phyloP scores from a whole-genome alignment of 2,329 filamentous ascomycete species.

The Fusarium sterilihyphosum region DNA sequence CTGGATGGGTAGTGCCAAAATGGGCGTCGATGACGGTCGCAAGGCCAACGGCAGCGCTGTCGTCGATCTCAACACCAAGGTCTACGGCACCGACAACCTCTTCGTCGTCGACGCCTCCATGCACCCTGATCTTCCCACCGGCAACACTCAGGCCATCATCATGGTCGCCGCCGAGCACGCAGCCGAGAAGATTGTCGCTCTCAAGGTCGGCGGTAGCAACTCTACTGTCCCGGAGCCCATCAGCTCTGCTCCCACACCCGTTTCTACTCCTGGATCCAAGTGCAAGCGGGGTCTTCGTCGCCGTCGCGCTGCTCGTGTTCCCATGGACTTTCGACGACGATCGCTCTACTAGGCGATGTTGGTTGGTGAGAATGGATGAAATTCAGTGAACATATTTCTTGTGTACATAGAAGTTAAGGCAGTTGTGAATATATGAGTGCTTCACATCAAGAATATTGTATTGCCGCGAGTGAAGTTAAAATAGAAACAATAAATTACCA shows the following conservation, averaged over 20 bases:
- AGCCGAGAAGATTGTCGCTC: constrained; percentile 38
- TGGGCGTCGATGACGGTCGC: constrained; percentile 62
- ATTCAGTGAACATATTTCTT: constrained; percentile 9
- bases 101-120: constrained; percentile 71
- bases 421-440: constrained; percentile 12
- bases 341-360: not conserved
- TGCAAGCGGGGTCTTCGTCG: constrained; percentile 6
- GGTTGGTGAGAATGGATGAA: not conserved
- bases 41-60: constrained; percentile 59
- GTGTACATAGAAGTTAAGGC: constrained; percentile 7
- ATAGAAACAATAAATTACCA: not conserved
- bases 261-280: constrained; percentile 9
- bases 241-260: constrained; percentile 5
- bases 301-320: constrained; percentile 8
- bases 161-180: constrained; percentile 44
- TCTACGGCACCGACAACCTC: constrained; percentile 69
- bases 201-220: constrained; percentile 21
- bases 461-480: not conserved
- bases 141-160: constrained; percentile 44
- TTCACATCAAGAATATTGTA: not conserved
- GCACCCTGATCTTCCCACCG: constrained; percentile 59
- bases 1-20: constrained; percentile 46
- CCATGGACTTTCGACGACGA: constrained; percentile 24
- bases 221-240: constrained; percentile 22
- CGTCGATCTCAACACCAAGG: constrained; percentile 65